phyloP scores from a whole-genome alignment of 257 asterid genomes.

The Cinchona pubescens region DNA sequence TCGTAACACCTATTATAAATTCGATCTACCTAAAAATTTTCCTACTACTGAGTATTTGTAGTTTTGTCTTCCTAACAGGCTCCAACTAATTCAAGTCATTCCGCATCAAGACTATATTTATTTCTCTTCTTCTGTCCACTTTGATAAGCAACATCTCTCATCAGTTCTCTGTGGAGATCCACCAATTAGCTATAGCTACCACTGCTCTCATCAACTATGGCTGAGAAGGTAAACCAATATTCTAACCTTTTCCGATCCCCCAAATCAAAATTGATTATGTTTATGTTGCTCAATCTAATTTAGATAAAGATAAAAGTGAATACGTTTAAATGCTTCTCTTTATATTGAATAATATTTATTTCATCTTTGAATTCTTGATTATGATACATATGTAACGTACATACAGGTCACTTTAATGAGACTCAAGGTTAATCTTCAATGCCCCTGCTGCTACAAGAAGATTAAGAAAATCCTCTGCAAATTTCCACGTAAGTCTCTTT shows the following conservation, averaged over 20 bases:
- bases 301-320: not conserved
- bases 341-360: not conserved
- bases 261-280: not conserved
- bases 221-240: not conserved
- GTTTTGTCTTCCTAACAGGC: fast-evolving
- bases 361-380: not conserved
- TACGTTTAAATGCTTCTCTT: not conserved
- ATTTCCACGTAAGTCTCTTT: conserved; percentile 58
- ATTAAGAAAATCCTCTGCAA: conserved; percentile 69
- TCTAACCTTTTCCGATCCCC: not conserved
- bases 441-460: conserved; percentile 83
- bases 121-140: no score
- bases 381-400: conserved; percentile 43
- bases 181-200: no score
- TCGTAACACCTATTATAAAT: no score
- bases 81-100: no score
- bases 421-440: conserved; percentile 73
- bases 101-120: no score
- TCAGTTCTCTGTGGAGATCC: not conserved
- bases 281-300: not conserved
- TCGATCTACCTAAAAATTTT: no score
- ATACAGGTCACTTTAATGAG: conserved; percentile 59
- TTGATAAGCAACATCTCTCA: not conserved
- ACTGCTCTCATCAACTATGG: not conserved
- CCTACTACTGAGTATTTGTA: no score